Evolutionary conservation across 139 green algal species (phyloP).

Genomic region (Nannochloris sp.): DNA sequence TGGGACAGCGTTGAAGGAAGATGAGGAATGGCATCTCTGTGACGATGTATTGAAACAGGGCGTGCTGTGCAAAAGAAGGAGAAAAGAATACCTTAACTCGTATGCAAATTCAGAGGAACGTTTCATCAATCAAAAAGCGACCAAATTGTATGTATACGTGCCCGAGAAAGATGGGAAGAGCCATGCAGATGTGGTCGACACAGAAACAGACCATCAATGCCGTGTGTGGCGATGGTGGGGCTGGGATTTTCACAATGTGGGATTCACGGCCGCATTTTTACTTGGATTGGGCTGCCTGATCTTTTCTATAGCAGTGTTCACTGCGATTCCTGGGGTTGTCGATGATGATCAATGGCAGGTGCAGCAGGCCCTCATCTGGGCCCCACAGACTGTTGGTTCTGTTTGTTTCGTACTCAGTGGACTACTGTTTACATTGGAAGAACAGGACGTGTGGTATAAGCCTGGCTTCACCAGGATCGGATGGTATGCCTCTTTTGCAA

Average conservation of each 20-base stretch:
- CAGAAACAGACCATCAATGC: too few relatives aligned
- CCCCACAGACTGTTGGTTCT: slow-evolving; percentile 3
- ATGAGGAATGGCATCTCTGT: too few relatives aligned
- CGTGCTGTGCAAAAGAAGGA: too few relatives aligned
- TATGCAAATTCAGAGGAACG: too few relatives aligned
- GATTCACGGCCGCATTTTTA: neutral
- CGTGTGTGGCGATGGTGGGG: neutral
- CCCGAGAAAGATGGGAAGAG: too few relatives aligned
- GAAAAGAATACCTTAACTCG: too few relatives aligned
- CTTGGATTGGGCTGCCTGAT: neutral
- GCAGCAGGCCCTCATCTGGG: neutral
- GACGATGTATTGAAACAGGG: too few relatives aligned
- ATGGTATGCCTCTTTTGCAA: slow-evolving; percentile 3
- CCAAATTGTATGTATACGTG: too few relatives aligned
- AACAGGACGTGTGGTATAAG: slow-evolving; percentile 2
- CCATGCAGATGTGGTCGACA: too few relatives aligned
- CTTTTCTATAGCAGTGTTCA: slow-evolving; percentile 5
- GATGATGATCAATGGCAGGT: slow-evolving; percentile 2
- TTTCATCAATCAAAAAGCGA: too few relatives aligned
- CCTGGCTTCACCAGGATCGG: slow-evolving; percentile 8
- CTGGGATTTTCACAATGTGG: neutral
- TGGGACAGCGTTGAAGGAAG: too few relatives aligned
- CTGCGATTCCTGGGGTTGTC: neutral
- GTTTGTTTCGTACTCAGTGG: slow-evolving; percentile 8
- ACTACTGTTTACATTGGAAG: slow-evolving; percentile 1